phyloP scores from a whole-genome alignment of 2,329 filamentous ascomycete species.

The Ciborinia camelliae region DNA sequence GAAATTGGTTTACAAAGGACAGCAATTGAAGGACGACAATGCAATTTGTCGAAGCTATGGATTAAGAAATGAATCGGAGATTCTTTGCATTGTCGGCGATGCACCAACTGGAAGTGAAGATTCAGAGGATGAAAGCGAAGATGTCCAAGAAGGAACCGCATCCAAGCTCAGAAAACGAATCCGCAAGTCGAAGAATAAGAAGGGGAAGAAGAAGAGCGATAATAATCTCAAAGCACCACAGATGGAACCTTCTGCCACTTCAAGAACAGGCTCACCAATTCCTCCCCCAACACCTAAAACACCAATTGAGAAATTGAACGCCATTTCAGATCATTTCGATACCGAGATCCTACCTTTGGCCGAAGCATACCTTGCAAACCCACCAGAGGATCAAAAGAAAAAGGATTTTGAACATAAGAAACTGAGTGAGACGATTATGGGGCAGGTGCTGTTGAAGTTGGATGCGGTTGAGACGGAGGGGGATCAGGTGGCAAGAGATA shows the following conservation, averaged over 20 bases:
- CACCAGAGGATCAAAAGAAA: slow-evolving; percentile 65
- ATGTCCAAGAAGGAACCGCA: slow-evolving; percentile 39
- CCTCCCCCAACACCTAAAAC: slow-evolving; percentile 39
- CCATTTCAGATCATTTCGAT: slow-evolving; percentile 62
- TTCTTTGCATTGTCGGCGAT: slow-evolving; percentile 57
- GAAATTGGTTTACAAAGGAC: slow-evolving; percentile 72
- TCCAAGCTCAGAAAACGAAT: slow-evolving; percentile 31
- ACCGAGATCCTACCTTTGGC: slow-evolving; percentile 63
- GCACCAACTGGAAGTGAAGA: slow-evolving; percentile 43
- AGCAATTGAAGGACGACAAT: slow-evolving; percentile 62
- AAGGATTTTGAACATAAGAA: slow-evolving; percentile 70
- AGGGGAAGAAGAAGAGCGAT: slow-evolving; percentile 37
- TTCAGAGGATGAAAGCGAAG: slow-evolving; percentile 45
- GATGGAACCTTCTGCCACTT: slow-evolving; percentile 35
- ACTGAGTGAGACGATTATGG: slow-evolving; percentile 71
- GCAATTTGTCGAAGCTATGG: slow-evolving; percentile 56
- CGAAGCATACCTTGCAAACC: slow-evolving; percentile 55
- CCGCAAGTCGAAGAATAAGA: slow-evolving; percentile 43
- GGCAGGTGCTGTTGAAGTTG: slow-evolving; percentile 71
- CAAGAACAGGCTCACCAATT: slow-evolving; percentile 32
- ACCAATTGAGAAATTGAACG: slow-evolving; percentile 61
- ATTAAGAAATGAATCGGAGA: slow-evolving; percentile 59
- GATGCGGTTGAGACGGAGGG: slow-evolving; percentile 74
- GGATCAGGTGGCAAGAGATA: slow-evolving; percentile 59
- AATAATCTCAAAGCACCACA: slow-evolving; percentile 29